phyloP scores from a whole-genome alignment of 345 rosid genomes.

The Eucalyptus cloeziana region DNA sequence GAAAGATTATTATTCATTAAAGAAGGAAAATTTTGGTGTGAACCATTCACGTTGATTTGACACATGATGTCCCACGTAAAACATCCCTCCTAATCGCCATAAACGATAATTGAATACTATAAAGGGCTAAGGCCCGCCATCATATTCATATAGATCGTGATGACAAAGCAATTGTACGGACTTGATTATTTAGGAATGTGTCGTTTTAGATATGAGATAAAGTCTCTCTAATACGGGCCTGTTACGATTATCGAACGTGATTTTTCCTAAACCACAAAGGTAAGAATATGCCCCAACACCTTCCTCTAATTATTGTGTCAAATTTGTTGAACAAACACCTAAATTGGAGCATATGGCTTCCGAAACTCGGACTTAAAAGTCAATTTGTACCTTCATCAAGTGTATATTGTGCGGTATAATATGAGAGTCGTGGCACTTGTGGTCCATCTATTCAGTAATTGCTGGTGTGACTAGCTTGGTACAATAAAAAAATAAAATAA shows the following conservation, averaged over 20 bases:
- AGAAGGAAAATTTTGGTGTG: background rate
- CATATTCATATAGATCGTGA: background rate
- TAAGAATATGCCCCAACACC: background rate
- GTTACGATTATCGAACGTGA: accelerated
- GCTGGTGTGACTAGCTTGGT: background rate
- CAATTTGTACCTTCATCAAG: background rate
- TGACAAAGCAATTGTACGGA: accelerated
- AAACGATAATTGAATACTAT: background rate
- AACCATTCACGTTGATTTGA: background rate
- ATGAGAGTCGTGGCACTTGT: no score
- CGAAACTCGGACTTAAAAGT: accelerated
- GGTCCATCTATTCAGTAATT: background rate
- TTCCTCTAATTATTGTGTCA: background rate
- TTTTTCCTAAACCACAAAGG: no score
- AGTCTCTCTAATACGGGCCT: background rate
- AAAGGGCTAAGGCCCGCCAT: background rate
- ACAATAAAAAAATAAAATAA: no score
- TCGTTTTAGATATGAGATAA: background rate
- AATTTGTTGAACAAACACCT: background rate
- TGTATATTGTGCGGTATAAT: no score
- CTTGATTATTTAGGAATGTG: accelerated
- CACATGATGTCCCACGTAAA: background rate
- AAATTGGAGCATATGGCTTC: background rate
- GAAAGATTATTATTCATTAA: background rate
- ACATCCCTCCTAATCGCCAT: background rate